Evolutionary conservation across 1,284 basidiomycete species (phyloP).

Genomic region (Cutaneotrichosporon spelunceum): DNA sequence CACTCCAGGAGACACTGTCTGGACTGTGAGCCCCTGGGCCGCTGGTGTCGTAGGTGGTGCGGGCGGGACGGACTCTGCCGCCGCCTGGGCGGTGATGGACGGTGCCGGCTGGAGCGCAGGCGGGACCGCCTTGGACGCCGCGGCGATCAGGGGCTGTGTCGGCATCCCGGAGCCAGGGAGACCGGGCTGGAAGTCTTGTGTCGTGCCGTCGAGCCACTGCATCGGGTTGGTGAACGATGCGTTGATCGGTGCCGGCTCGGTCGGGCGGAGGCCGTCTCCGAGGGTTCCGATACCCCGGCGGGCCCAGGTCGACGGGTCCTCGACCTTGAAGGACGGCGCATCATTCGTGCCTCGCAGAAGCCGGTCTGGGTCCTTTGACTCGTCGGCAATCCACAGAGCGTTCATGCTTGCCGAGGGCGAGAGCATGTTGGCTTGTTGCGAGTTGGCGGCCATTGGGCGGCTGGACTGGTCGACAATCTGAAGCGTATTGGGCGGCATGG

Average conservation of each 20-base stretch:
- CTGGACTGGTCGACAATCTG: neutral
- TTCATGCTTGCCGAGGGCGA: neutral
- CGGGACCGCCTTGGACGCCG: neutral
- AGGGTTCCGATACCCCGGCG: slow-evolving; percentile 23
- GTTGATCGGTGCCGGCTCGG: slow-evolving; percentile 3
- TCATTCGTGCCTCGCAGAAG: slow-evolving; percentile 23
- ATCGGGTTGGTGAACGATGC: neutral
- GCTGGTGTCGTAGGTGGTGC: neutral
- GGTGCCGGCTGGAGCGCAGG: neutral
- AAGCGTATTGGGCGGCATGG: neutral
- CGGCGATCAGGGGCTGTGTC: neutral
- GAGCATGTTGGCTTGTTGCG: slow-evolving; percentile 3
- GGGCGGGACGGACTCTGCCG: neutral
- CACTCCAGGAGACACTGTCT: slow-evolving; percentile 28
- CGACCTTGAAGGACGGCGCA: slow-evolving; percentile 15
- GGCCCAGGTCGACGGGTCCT: slow-evolving; percentile 28
- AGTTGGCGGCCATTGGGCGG: neutral
- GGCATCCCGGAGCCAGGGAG: neutral
- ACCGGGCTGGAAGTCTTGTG: neutral
- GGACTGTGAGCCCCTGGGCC: neutral
- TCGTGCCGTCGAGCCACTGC: neutral
- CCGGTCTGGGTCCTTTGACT: slow-evolving; percentile 13
- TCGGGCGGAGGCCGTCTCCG: slow-evolving; percentile 12
- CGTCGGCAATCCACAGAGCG: slow-evolving; percentile 6
- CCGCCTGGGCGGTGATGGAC: neutral